Conservation (phyloP, 768 basidiomycete species). For the Pleurotus giganteus region DNA sequence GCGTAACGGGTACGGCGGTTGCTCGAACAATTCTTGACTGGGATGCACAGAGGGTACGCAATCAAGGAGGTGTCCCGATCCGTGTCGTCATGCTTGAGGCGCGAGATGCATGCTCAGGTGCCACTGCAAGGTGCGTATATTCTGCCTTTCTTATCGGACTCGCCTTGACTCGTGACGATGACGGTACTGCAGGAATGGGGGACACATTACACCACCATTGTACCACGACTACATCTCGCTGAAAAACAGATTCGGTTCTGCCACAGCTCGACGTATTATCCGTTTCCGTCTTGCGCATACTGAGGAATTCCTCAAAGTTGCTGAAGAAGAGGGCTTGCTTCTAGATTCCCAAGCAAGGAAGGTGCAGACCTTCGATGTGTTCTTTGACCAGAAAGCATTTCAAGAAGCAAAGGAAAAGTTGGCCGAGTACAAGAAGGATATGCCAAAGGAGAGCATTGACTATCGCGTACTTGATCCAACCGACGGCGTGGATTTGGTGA, state of each 20-base stretch:
- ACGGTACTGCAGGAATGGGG: constrained; percentile 53
- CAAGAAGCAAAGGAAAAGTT: constrained; percentile 40
- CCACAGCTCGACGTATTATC: constrained; percentile 49
- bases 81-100: constrained; percentile 79
- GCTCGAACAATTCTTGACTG: constrained; percentile 48
- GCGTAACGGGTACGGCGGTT: constrained; percentile 67
- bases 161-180: background rate
- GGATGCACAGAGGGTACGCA: constrained; percentile 6
- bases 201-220: constrained; percentile 59
- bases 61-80: constrained; percentile 22
- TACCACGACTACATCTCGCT: constrained; percentile 57
- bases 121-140: constrained; percentile 62
- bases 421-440: constrained; percentile 41
- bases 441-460: constrained; percentile 44
- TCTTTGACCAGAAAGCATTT: constrained; percentile 40
- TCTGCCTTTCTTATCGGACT: background rate
- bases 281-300: constrained; percentile 64
- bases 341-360: constrained; percentile 54
- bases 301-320: constrained; percentile 41
- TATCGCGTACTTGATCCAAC: constrained; percentile 31
- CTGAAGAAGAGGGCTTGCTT: constrained; percentile 51
- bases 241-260: constrained; percentile 42
- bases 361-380: constrained; percentile 61
- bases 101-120: constrained; percentile 71
- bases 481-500: constrained; percentile 27